Conservation (phyloP, 108 stramenopile genomes). For the Skeletonema costatum region DNA sequence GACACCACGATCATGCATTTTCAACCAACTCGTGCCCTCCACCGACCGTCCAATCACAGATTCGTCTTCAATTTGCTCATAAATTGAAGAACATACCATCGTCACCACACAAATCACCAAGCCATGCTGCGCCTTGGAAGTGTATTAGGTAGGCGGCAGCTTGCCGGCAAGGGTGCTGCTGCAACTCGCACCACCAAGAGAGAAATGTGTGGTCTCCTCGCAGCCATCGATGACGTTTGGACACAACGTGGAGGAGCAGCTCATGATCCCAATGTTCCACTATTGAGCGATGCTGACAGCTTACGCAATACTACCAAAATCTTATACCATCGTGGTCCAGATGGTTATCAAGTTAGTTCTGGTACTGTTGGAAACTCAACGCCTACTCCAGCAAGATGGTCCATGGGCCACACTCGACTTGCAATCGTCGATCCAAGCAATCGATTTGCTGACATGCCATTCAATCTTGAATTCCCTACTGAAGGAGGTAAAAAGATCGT, state of each 20-base stretch:
- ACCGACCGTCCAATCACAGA: too few relatives aligned
- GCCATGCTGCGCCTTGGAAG: not conserved
- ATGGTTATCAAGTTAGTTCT: conserved; percentile 46
- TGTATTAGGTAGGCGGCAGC: not conserved
- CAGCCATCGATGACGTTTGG: conserved; percentile 62
- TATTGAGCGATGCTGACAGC: conserved; percentile 37
- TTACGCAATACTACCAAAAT: conserved; percentile 43
- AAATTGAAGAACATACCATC: not conserved
- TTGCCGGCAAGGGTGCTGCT: not conserved
- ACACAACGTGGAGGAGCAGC: conserved; percentile 5
- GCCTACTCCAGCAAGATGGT: conserved; percentile 27
- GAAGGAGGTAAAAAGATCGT: conserved; percentile 41
- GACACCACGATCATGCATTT: not conserved
- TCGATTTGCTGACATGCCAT: conserved; percentile 70
- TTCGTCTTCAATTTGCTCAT: not conserved
- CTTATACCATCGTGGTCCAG: conserved; percentile 63
- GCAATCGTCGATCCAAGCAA: conserved; percentile 73
- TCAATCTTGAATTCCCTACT: conserved; percentile 48
- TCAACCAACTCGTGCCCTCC: too few relatives aligned
- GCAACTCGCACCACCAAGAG: not conserved
- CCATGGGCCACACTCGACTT: conserved; percentile 65
- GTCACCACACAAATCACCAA: not conserved
- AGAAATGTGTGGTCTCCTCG: conserved; percentile 47
- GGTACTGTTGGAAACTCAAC: conserved; percentile 31
- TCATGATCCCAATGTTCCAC: conserved; percentile 19